Percentiles rank a stretch among this genome's conserved stretches.
phyloP scores from a whole-genome alignment of 148 eudicot genomes.

The Fagopyrum esculentum region DNA sequence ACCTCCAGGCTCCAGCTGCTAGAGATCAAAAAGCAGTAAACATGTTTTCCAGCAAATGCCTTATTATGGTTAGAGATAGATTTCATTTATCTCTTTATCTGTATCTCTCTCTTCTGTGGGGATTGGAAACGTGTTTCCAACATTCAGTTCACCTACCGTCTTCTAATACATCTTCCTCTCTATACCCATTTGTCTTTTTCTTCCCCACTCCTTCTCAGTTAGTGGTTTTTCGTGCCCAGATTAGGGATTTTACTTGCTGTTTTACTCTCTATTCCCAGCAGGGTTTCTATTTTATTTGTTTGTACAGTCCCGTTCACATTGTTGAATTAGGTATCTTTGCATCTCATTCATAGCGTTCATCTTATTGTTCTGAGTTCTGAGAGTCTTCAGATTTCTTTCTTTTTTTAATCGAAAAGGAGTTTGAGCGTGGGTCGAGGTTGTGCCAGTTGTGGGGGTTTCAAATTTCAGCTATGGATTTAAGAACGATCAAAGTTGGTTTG shows the following conservation, averaged over 20 bases:
- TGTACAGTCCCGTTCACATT: conserved; percentile 17
- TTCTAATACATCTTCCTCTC: not conserved
- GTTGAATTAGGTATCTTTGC: conserved; percentile 23
- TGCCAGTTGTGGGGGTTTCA: too few relatives aligned
- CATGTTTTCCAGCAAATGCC: too few relatives aligned
- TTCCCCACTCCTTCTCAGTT: not conserved
- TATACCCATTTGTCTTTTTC: not conserved
- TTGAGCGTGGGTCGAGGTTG: too few relatives aligned
- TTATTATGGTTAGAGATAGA: not conserved
- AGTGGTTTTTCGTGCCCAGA: not conserved
- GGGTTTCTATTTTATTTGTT: too few relatives aligned
- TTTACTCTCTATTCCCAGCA: not conserved
- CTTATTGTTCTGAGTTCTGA: too few relatives aligned
- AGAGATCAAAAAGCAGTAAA: too few relatives aligned
- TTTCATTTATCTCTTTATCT: not conserved
- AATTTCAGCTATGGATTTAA: conserved; percentile 29
- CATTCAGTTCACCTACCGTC: not conserved
- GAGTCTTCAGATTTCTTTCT: too few relatives aligned
- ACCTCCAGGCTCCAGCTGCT: too few relatives aligned
- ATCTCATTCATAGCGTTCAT: not conserved
- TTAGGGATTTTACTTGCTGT: not conserved
- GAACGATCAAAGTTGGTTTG: conserved; percentile 23
- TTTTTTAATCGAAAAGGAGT: too few relatives aligned
- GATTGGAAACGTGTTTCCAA: not conserved
- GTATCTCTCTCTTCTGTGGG: not conserved